Evolutionary conservation across 495 filamentous ascomycete genomes (phyloP), one percentile per base, ranked within the genome.

Genomic region (Lasiosphaeria hispida): DNA sequence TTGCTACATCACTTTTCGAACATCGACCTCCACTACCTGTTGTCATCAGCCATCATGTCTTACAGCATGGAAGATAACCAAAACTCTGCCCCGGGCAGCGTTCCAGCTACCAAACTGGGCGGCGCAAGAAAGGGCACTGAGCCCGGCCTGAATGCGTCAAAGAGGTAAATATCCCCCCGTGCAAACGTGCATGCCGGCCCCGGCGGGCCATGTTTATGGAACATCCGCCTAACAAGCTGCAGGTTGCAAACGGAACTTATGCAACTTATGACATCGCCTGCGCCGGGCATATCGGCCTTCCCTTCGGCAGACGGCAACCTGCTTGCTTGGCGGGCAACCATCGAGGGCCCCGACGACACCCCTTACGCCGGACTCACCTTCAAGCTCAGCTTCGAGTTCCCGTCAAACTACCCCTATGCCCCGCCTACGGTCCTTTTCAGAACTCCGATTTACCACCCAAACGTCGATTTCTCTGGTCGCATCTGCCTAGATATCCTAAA

Each of bases 401-500:
- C 92, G 4, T 81, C 85, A 60, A 96, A 89, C 75, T 99, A 99
- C 64, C 94, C 94, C 0, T 96, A 96, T 74, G 82, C 87, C 0
- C 84, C 94, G n/a, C 94, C 94, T 1, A 90, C 87, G 17, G 93
- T 99, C 13, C 80, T 96, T 39, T 96, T 94, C 82, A 91, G 88
- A 70, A 96, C 92, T 0, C 90, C 90, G 11, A 95, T 96, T 72
- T 95, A 93, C 75, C 92, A 96, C 64, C 92, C 92, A 19, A 96
- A 96, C 62, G 87, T 96, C 60, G 91, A 95, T 71, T 93, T 94
- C 74, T 91, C 91, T 7, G 91, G 91, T 39, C 83, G 90, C 53
- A 96, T 96, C 73, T 96, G 91, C 71, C 79, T 99, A 57, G 95
- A 97, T 72, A 99, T 99, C 64, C 78, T 99, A 50, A 96, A 96